Base-by-base conservation (phyloP, 2,329 filamentous ascomycete species). In the Penicillium nordicum region DNA sequence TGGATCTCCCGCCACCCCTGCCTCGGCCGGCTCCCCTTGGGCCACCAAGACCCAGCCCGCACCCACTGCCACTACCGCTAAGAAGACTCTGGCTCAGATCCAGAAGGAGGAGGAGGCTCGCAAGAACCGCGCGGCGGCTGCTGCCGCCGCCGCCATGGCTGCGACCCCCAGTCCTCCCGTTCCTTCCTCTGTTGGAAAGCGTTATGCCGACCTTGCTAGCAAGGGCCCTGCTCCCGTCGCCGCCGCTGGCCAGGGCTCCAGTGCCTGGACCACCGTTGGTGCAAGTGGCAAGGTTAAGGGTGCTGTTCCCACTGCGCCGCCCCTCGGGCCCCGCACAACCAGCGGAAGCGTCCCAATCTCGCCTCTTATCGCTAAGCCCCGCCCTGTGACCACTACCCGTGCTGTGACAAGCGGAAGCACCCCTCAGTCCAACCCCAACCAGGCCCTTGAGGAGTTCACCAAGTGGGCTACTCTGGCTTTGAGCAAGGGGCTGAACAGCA, bases 1-100 rank as follows among this genome's bases (percentile, higher is more conserved):
- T 55, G 79, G 85, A 21, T 91, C 89, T 12, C 90, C 90, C 2
- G 84, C 85, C 8, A 83, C 84, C 8, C 78, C 85, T n/a, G 77
- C 79, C 1, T 73, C 79, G 11, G 72, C 78, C 21, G 67, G 69
- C n/a, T 77, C 76, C 2, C 74, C 76, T 10, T 83, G 81, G 81
- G 74, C 75, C 40, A 87, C 84, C 50, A 82, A 80, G 65, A 64
- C 71, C 37, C 72, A 69, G 48, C 57, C 72, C 14, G 63, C 70
- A 29, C 63, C 74, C 11, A 71, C 74, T 38, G 72, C 74, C 30
- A 72, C 69, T 61, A 76, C 67, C 72, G 78, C 76, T 11, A 94
- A 95, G 80, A 97, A 97, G 83, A 96, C 92, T 0, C 80, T 97
- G 43, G 90, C 92, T 25, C 93, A 97, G 64, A 97, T 99, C 57